Base-by-base conservation (phyloP, 306 rosid species). In the Castanea mollissima region DNA sequence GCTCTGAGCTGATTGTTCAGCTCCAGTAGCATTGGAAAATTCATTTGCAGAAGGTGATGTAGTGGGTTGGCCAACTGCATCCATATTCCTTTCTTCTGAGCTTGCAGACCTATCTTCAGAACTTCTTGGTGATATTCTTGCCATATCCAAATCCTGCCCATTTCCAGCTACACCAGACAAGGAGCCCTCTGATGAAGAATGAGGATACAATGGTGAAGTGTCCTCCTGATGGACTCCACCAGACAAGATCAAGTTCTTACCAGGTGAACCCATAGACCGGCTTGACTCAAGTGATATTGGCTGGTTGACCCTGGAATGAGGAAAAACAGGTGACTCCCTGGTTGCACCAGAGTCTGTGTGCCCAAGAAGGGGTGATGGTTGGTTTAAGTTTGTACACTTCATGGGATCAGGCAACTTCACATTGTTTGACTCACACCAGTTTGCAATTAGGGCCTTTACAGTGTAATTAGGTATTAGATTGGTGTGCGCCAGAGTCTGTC, bases 341-440 rank as follows among this genome's bases (percentile, higher is more conserved):
- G 82, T 74, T 25, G 87, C 64, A 57, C 90, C 91, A 85, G 92
- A 77, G 58, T 90, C 93, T 81, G 84, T 58, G 76, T 86, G 83
- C 76, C 90, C 95, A 65, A 82, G 88, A 84, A 87, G 90, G 68
- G 86, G 83, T 12, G 91, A 80, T 70, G 90, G 79, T 84, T 86
- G 90, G 82, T 86, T 91, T 85, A 87, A 76, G 74, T 64, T 79
- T 52, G 82, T 13, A 21, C 88, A 79, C 79, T 80, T 89, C 31
- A 77, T 2, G 5, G 96, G 93, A 77, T 93, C 97, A 68, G 84
- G 91, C 79, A 91, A 83, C 79, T 88, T 93, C 81, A 96, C 99
- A 74, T 96, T 87, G 84, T 93, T 96, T 34, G 92, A 83, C 79
- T 96, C 99, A 29, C 93, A 92, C 96, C 97, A 95, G 82, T 88